Evolutionary conservation across 1,284 basidiomycete species (phyloP).

Genomic region (Microbotryomycetes sp.): DNA sequence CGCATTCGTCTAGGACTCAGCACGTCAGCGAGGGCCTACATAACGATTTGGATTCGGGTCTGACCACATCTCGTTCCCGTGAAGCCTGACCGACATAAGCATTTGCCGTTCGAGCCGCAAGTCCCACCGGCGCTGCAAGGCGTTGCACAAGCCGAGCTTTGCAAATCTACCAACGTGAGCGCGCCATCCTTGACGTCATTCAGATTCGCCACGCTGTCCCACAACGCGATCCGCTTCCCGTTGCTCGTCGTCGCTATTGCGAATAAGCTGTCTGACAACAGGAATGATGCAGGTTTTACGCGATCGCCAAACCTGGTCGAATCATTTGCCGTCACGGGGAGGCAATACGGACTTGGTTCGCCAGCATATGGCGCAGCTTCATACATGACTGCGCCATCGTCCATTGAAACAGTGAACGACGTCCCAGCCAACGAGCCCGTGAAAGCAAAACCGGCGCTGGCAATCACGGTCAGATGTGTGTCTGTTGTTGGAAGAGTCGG

Average conservation of each 20-base stretch:
- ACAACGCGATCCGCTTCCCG: slow-evolving; percentile 20
- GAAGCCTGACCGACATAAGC: slow-evolving; percentile 62
- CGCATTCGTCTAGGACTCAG: slow-evolving; percentile 52
- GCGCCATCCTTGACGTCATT: slow-evolving; percentile 10
- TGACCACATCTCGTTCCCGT: slow-evolving; percentile 57
- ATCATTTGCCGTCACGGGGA: too few relatives aligned
- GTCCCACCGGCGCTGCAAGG: slow-evolving; percentile 61
- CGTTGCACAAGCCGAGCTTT: slow-evolving; percentile 28
- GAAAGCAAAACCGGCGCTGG: slow-evolving; percentile 10
- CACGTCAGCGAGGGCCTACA: background rate
- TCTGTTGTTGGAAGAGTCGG: slow-evolving; percentile 20
- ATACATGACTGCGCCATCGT: background rate
- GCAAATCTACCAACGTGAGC: slow-evolving; percentile 10
- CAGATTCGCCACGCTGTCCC: slow-evolving; percentile 27
- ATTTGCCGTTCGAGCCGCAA: slow-evolving; percentile 60
- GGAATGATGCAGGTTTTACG: too few relatives aligned
- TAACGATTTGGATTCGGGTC: background rate
- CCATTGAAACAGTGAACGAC: background rate
- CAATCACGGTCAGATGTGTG: slow-evolving; percentile 9
- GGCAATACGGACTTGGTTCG: background rate
- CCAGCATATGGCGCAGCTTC: background rate
- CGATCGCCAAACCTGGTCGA: too few relatives aligned
- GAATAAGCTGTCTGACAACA: slow-evolving; percentile 18
- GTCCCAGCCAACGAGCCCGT: background rate
- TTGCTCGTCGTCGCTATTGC: slow-evolving; percentile 14